Conservation (phyloP, 345 rosid species). For the Salix brachista region DNA sequence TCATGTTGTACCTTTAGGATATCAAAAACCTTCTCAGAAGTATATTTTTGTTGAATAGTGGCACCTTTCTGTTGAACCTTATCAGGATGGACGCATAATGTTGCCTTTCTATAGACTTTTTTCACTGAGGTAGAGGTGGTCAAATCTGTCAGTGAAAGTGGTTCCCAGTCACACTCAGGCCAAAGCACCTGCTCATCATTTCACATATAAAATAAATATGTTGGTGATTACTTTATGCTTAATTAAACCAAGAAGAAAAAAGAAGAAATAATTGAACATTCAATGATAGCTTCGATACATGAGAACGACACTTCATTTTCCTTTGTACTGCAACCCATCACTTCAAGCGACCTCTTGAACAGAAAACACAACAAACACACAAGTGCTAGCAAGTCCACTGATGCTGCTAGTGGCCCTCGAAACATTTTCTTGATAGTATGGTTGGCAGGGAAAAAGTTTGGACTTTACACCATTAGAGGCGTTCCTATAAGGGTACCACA, state of each 20-base stretch:
- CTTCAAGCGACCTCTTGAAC: not conserved
- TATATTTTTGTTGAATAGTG: slow-evolving; percentile 74
- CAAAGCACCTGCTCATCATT: slow-evolving; percentile 72
- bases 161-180: slow-evolving; percentile 86
- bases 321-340: not conserved
- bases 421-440: not conserved
- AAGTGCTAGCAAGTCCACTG: not conserved
- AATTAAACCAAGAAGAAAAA: not conserved
- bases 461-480: not conserved
- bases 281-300: not conserved
- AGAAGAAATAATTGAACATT: not conserved
- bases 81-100: slow-evolving; percentile 85
- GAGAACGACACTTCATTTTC: not conserved
- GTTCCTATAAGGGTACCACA: not conserved
- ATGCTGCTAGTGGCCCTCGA: not conserved
- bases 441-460: not conserved
- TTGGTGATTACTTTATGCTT: not conserved
- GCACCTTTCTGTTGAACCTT: slow-evolving; percentile 99
- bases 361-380: not conserved
- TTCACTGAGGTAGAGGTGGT: slow-evolving; percentile 81
- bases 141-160: slow-evolving; percentile 79
- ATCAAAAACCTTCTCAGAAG: slow-evolving; percentile 95
- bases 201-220: slow-evolving; percentile 2
- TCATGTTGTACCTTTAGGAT: slow-evolving; percentile 63
- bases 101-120: slow-evolving; percentile 83